Evolutionary conservation across 495 filamentous ascomycete species (phyloP).

Genomic region (Tricharina praecox): DNA sequence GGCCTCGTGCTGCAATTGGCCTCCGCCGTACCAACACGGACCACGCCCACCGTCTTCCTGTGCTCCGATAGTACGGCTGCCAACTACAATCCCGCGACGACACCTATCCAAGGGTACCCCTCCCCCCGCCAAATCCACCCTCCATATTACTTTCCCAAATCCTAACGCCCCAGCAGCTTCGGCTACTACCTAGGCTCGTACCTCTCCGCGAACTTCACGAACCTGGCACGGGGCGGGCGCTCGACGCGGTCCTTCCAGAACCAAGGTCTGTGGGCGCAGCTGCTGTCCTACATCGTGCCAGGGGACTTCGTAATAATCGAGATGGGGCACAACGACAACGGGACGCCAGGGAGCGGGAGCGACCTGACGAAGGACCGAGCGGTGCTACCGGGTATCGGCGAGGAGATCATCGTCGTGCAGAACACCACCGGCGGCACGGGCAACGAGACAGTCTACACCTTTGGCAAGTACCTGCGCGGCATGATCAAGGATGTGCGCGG

Average conservation of each 20-base stretch:
- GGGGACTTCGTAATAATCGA: conserved; percentile 19
- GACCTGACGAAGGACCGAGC: conserved; percentile 16
- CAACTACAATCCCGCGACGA: conserved; percentile 10
- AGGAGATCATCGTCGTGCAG: conserved; percentile 12
- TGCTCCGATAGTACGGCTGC: conserved; percentile 17
- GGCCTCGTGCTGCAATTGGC: not conserved
- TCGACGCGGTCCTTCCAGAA: conserved; percentile 16
- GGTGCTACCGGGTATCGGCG: conserved; percentile 8
- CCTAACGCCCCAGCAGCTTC: conserved; percentile 10
- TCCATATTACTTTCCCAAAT: not conserved
- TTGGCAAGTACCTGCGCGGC: conserved; percentile 14
- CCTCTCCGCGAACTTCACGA: conserved; percentile 5
- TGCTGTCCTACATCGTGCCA: conserved; percentile 11
- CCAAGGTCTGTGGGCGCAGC: conserved; percentile 15
- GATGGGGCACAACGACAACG: conserved; percentile 21
- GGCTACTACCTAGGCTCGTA: conserved; percentile 18
- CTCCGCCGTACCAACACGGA: not conserved
- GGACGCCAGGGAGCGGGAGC: conserved; percentile 11
- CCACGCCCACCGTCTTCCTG: conserved; percentile 8
- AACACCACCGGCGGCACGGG: conserved; percentile 5
- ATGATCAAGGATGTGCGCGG: conserved; percentile 15
- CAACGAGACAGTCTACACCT: conserved; percentile 13
- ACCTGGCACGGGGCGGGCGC: conserved; percentile 13
- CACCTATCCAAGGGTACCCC: conserved; percentile 12
- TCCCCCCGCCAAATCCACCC: too few species aligned